Base-by-base conservation (phyloP, 1,284 basidiomycete genomes). In the Moniliella sp. region DNA sequence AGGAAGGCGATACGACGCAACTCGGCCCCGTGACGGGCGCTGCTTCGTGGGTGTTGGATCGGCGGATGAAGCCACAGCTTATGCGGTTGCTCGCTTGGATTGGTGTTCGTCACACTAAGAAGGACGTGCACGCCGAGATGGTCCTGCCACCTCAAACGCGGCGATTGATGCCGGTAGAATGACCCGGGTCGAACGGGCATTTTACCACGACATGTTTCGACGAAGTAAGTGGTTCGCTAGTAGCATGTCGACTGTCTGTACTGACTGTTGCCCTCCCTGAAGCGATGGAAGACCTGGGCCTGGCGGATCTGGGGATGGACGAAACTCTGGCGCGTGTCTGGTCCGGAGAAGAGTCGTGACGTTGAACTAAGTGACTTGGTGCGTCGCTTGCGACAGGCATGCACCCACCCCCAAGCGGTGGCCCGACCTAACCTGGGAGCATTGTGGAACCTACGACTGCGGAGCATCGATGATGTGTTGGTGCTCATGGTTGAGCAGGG, bases 111-210 rank as follows among this genome's bases (percentile, higher is more conserved):
- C 83, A 81, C 0, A 68, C 74, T 40, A 88, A 88, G 56, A 66
- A 68, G 1, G 64, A 67, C 19, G 71, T 86, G 5, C 67, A 72
- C 29, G 64, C 69, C 12, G 80, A 88, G 50, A 66, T 86, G 36
- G 75, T 73, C 0, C 78, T 91, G 31, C 83, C 83, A 1, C 67
- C 67, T 28, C 83, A 91, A 61, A 42, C 34, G 11, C 45, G 53
- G 2, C 27, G 31, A 2, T 36, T 56, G 9, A 37, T 57, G 11
- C 55, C 52, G 1, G 43, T 57, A 28, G 46, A 55, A 18, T 57
- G 25, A 48, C 48, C 14, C 41, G 45, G 11, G 42, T 56, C 28
- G 52, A 57, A 15, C 27, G 42, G 3, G 45, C 52, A 1, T 57
- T 54, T 36, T 57, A 57, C 32, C 41, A 40, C 9, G 46, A 50